A percentile compares a stretch with the other conserved stretches of the same genome.
These are phyloP conservation scores for Ceratobasidium theobromae DNA, from an alignment of 1,284 basidiomycete genomes.

Conservation along the genomic window DNA sequence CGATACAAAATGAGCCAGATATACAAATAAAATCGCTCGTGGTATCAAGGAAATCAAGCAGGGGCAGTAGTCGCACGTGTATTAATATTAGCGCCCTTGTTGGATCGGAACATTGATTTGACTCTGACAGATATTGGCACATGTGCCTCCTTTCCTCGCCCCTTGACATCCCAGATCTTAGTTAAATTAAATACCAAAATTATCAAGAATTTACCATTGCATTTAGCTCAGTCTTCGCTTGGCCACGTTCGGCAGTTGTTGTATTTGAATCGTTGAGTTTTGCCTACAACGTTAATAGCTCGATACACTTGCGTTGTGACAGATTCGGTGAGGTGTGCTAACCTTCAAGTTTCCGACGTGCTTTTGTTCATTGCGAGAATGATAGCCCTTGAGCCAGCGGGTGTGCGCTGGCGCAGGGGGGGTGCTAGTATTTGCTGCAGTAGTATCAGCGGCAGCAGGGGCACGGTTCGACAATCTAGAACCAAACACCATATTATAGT, in stretches of 20 bases:
- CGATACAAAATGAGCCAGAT: neutral
- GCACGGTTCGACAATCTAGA: conserved; percentile 3
- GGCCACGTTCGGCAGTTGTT: conserved; percentile 1
- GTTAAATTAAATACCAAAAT: neutral
- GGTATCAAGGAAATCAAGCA: too few relatives aligned
- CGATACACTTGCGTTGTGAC: neutral
- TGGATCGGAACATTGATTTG: conserved; percentile 29
- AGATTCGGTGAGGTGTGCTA: neutral
- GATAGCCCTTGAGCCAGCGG: conserved; percentile 27
- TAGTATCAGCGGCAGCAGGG: neutral
- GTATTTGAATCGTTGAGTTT: conserved; percentile 16
- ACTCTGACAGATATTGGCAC: conserved; percentile 22
- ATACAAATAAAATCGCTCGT: too few relatives aligned
- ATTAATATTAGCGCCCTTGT: conserved; percentile 11
- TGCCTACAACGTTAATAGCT: neutral
- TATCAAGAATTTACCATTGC: conserved; percentile 7
- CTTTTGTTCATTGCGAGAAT: conserved; percentile 2
- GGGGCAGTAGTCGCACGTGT: conserved; percentile 5
- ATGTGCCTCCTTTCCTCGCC: conserved; percentile 11
- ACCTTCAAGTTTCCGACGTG: conserved; percentile 11
- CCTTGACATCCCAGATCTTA: neutral
- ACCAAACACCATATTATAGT: conserved; percentile 11
- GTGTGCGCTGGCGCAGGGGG: conserved; percentile 3
- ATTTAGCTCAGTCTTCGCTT: conserved; percentile 19
- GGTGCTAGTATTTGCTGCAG: neutral